Evolutionary conservation across 2,329 filamentous ascomycete genomes (phyloP).

Genomic region (Exophiala dermatitidis): DNA sequence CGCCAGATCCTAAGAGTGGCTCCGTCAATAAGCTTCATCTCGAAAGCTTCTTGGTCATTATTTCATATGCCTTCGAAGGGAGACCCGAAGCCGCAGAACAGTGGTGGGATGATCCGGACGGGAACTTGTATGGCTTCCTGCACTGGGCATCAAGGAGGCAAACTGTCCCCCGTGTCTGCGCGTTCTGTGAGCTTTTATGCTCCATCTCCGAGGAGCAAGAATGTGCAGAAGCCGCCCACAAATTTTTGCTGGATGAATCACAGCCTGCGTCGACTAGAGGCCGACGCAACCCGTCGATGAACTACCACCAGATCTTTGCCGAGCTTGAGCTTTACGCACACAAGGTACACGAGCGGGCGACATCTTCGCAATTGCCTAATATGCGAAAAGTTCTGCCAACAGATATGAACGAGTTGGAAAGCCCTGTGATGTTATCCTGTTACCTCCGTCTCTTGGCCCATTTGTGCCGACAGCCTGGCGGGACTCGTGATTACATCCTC

Average conservation of each 20-base stretch:
- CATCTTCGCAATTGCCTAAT: slow-evolving; percentile 51
- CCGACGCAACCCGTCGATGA: slow-evolving; percentile 74
- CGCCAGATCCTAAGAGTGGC: slow-evolving; percentile 41
- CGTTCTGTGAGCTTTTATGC: slow-evolving; percentile 93
- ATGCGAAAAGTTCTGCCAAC: slow-evolving; percentile 56
- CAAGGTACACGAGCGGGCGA: slow-evolving; percentile 66
- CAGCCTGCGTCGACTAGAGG: slow-evolving; percentile 60
- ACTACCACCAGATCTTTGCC: slow-evolving; percentile 86
- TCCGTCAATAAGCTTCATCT: slow-evolving; percentile 49
- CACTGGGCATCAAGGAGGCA: slow-evolving; percentile 95
- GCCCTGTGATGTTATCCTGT: slow-evolving; percentile 91
- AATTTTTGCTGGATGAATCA: slow-evolving; percentile 75
- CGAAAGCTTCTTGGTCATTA: slow-evolving; percentile 85
- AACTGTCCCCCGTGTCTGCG: slow-evolving; percentile 89
- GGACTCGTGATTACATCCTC: slow-evolving; percentile 67
- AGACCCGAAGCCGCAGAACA: slow-evolving; percentile 75
- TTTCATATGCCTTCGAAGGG: slow-evolving; percentile 83
- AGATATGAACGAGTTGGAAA: slow-evolving; percentile 81
- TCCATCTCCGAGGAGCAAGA: slow-evolving; percentile 76
- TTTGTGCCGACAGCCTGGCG: slow-evolving; percentile 65
- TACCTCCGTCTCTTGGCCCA: slow-evolving; percentile 84
- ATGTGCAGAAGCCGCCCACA: slow-evolving; percentile 77
- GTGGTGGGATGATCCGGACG: slow-evolving; percentile 89
- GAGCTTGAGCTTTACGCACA: slow-evolving; percentile 79
- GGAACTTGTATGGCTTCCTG: slow-evolving; percentile 87